These are phyloP conservation scores for Spathaspora gorwiae DNA, from an alignment of 805 yeast genomes.

Conservation along the genomic window DNA sequence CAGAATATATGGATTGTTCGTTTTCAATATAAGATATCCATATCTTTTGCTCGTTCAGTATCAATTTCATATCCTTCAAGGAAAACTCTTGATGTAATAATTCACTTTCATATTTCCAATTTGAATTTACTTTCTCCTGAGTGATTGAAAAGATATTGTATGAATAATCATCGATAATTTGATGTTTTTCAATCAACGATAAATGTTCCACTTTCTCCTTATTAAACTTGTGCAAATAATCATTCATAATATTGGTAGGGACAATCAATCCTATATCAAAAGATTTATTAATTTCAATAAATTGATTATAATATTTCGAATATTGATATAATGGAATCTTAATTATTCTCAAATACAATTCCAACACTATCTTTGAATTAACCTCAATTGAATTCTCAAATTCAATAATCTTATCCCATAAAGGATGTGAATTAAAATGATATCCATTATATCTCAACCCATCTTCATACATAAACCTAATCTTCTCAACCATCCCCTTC, in stretches of 20 bases:
- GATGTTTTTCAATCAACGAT: slow-evolving; percentile 35
- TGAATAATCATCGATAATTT: slow-evolving; percentile 41
- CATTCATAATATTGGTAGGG: slow-evolving; percentile 9
- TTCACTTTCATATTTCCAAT: slow-evolving; percentile 71
- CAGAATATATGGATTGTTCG: slow-evolving; percentile 34
- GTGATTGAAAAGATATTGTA: slow-evolving; percentile 41
- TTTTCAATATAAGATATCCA: slow-evolving; percentile 66
- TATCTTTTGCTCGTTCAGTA: slow-evolving; percentile 39
- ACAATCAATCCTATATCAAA: slow-evolving; percentile 27
- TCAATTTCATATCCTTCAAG: slow-evolving; percentile 25
- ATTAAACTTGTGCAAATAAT: slow-evolving; percentile 19
- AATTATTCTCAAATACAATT: slow-evolving; percentile 43
- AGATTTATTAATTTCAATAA: slow-evolving; percentile 34
- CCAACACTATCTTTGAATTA: slow-evolving; percentile 30
- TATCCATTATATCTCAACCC: slow-evolving; percentile 55
- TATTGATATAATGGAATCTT: slow-evolving; percentile 80
- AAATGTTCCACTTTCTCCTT: slow-evolving; percentile 19
- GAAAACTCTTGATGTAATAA: slow-evolving; percentile 58
- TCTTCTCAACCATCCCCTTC: not conserved
- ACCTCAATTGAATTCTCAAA: slow-evolving; percentile 44
- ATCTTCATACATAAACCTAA: slow-evolving; percentile 41
- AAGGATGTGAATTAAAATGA: slow-evolving; percentile 70
- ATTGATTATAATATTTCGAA: slow-evolving; percentile 62
- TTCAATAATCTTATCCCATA: slow-evolving; percentile 78
- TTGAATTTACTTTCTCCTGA: slow-evolving; percentile 48